Evolutionary conservation across 176 grass and related monocot genomes (phyloP), one percentile per base, ranked within the genome.

Genomic region (Olyra latifolia): DNA sequence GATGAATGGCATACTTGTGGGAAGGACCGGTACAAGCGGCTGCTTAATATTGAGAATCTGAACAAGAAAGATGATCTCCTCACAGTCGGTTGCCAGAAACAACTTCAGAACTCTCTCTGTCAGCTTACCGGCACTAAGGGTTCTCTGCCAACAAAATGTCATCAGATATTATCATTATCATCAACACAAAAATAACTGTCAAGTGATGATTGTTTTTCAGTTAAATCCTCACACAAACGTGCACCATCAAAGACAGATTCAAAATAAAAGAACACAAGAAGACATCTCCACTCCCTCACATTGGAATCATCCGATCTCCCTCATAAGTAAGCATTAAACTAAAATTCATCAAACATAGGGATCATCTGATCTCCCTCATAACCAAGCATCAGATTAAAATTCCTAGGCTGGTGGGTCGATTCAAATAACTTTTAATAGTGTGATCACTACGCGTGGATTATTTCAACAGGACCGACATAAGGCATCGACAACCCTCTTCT

Each of bases 71-170:
- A 91, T 53, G 20, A 98, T 95, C 40, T 95, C 88, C 85, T 95
- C 88, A 3, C 89, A 95, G 27, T 84, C 90, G 0, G 96, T 99
- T 67, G 88, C 90, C 23, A 89, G 57, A 29, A 99, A 99, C 79
- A 99, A 75, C 40, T 95, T 93, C 43, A 99, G 85, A 15, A 99
- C 88, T 76, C 70, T 99, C 72, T 93, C 92, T 28, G 90, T 95
- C 54, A 95, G 82, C 76, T 99, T 99, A 79, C 96, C 96, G 44
- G 96, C 92, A 62, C 74, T 85, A 40, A 99, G 58, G 3, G 92
- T 95, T 87, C 81, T 95, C 92, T 99, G 86, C 46, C 15, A 81
- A 85, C 27, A 52, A 81, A 69, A 73, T 22, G 7, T 2, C 56
- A 17, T 16, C 25, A 57, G n/a, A 78, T 8, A 57, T 9, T 17